Conservation (phyloP, 1,139 yeast genomes). For the Saccharomyces uvarum region DNA sequence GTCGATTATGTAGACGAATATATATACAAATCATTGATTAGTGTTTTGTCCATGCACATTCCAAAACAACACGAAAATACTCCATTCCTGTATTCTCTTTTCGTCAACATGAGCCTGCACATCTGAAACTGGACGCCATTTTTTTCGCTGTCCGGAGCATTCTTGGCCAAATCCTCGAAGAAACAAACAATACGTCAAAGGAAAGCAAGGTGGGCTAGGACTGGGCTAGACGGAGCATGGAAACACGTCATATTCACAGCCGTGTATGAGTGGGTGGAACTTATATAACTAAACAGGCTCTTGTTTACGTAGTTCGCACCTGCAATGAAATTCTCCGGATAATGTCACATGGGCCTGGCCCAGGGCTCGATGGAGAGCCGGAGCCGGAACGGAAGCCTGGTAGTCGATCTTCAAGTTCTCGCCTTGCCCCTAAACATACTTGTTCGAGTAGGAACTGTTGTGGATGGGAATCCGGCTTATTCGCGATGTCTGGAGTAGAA, state of each 20-base stretch:
- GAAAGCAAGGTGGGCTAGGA: background rate
- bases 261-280: background rate
- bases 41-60: background rate
- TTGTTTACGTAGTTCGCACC: background rate
- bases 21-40: background rate
- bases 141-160: background rate
- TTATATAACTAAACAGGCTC: background rate
- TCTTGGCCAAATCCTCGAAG: conserved; percentile 1
- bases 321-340: background rate
- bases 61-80: background rate
- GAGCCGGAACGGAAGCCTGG: background rate
- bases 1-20: background rate
- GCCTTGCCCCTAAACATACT: background rate
- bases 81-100: background rate
- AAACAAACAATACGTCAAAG: background rate
- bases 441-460: background rate
- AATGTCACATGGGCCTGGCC: background rate
- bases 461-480: background rate
- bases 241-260: background rate
- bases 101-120: background rate
- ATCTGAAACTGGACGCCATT: background rate
- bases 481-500: background rate
- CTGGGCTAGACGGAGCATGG: background rate
- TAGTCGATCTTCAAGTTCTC: background rate
- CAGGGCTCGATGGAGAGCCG: background rate